Evolutionary conservation across 176 grass and related monocot species (phyloP), one percentile per base, ranked within the genome.

Genomic region (Musa itinerans): DNA sequence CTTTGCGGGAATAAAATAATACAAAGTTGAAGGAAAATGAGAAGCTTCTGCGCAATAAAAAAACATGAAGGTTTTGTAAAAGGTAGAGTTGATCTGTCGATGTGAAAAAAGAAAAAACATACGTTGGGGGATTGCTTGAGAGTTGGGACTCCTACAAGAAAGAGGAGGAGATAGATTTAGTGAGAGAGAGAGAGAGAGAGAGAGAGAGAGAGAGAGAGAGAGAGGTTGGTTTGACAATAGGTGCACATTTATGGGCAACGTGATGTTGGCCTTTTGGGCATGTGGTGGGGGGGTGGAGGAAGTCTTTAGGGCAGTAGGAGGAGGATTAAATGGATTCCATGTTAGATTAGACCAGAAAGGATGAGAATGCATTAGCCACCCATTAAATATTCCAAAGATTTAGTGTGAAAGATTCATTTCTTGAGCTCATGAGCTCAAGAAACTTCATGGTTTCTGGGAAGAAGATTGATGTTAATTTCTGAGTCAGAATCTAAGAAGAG

Each of bases 11-110:
- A 15, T 20, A 70, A 51, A 70, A 21, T 50, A 70, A 70, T 20
- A 13, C 65, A 68, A 68, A 43, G 25, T 43, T 48, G 24, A 68
- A 67, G 26, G 5, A 48, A 68, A 68, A 68, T 68, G 34, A 70
- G 68, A 70, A 70, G 43, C 16, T 70, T 70, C 68, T 50, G 16
- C 10, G 34, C 29, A 50, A 50, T 70, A 70, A 70, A 70, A 29
- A 20, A 69, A 19, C 34, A 43, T 49, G 34, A 49, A 12, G 65
- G 66, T 68, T 68, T 68, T 68, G 27, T n/a, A 48, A 68, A 68
- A 49, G 29, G 66, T 19, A 19, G 19, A 20, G 19, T 25, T 50
- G 68, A 70, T 51, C 17, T 10, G 17, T 51, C 52, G 48, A 70
- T 51, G 68, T n/a, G 19, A 49, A n/a, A n/a, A 69, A 50, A n/a